Percentiles rank a stretch among this genome's conserved stretches.
Evolutionary conservation across 2,329 filamentous ascomycete species (phyloP).

Genomic region (Neofusicoccum laricinum): DNA sequence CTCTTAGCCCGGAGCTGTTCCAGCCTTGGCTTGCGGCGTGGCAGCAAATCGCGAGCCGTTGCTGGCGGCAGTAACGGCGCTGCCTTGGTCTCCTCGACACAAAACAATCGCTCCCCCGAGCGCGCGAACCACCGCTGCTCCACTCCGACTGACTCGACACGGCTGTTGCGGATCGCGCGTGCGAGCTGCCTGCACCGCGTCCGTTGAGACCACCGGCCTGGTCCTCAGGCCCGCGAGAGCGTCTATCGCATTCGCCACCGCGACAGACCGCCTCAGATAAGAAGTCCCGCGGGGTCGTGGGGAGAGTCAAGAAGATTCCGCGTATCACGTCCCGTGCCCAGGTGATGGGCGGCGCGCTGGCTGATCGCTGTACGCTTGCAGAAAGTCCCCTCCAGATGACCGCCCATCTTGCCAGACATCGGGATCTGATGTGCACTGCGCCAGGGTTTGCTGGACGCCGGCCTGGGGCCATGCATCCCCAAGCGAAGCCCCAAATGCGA

Average conservation of each 20-base stretch:
- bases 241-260: background rate
- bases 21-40: background rate
- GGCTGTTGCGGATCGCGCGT: conserved; percentile 7
- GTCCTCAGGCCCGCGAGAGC: background rate
- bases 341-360: background rate
- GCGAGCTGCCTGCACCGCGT: background rate
- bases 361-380: conserved; percentile 1
- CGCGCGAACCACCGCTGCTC: background rate
- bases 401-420: background rate
- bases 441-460: background rate
- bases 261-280: conserved; percentile 8
- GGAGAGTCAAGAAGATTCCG: background rate
- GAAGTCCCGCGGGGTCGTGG: background rate
- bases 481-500: conserved; percentile 8
- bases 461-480: background rate
- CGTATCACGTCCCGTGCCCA: background rate
- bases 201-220: background rate
- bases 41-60: background rate
- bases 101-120: background rate
- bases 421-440: background rate
- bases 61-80: background rate
- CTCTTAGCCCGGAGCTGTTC: conserved; percentile 3
- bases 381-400: background rate
- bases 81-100: background rate
- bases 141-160: conserved; percentile 1